A percentile compares a stretch with the other conserved stretches of the same genome.
phyloP scores from a whole-genome alignment of 306 rosid species.

The Casuarina equisetifolia region DNA sequence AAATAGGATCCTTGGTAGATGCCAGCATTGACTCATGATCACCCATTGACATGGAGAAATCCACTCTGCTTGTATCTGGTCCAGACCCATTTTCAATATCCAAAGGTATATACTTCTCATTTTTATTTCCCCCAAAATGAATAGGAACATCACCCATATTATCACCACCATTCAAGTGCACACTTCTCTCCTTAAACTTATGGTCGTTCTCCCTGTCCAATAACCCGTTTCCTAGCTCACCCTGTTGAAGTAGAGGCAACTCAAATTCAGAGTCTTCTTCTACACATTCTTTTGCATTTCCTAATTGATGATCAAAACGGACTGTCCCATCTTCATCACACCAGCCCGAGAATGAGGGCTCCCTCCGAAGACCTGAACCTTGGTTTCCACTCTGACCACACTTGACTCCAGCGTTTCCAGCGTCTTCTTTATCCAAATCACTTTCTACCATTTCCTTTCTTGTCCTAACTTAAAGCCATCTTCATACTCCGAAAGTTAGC shows the following conservation, averaged over 20 bases:
- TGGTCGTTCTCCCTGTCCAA: conserved; percentile 38
- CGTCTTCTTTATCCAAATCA: conserved; percentile 46
- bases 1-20: conserved; percentile 41
- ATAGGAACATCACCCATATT: conserved; percentile 50
- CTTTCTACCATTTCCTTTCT: conserved; percentile 58
- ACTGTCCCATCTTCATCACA: conserved; percentile 53
- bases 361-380: conserved; percentile 50
- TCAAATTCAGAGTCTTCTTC: conserved; percentile 64
- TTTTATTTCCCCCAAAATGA: conserved; percentile 43
- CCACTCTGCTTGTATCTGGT: conserved; percentile 36
- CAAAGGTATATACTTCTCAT: conserved; percentile 60
- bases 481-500: conserved; percentile 25
- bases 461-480: conserved; percentile 40
- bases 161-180: conserved; percentile 46
- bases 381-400: conserved; percentile 34
- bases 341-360: conserved; percentile 75
- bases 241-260: conserved; percentile 48
- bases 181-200: conserved; percentile 42
- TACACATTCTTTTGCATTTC: conserved; percentile 38
- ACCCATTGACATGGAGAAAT: conserved; percentile 33
- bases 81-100: conserved; percentile 58
- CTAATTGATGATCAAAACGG: conserved; percentile 38
- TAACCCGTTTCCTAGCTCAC: conserved; percentile 37
- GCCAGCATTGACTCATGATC: conserved; percentile 32
- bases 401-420: conserved; percentile 31